phyloP scores from a whole-genome alignment of 2,329 filamentous ascomycete genomes.

The Aureobasidium sp. region DNA sequence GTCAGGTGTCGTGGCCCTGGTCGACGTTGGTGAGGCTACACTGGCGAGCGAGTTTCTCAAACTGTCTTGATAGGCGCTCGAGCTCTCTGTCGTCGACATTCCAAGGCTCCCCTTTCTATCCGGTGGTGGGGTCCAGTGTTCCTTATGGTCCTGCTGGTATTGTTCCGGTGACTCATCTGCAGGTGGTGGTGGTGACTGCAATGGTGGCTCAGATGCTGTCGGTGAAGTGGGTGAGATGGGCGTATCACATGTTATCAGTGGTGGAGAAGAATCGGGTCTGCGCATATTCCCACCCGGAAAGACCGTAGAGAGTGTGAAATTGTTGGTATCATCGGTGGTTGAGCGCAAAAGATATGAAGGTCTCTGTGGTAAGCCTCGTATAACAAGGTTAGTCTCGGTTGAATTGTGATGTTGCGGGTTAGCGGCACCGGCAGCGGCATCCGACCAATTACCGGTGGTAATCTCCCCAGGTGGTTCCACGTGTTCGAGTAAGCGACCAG shows the following conservation, averaged over 20 bases:
- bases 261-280: not conserved
- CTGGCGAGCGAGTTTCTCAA: constrained; percentile 72
- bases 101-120: constrained; percentile 58
- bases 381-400: not conserved
- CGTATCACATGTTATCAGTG: not conserved
- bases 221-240: not conserved
- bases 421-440: constrained; percentile 1
- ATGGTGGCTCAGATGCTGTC: not conserved
- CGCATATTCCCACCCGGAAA: constrained; percentile 3
- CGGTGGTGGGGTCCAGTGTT: constrained; percentile 14
- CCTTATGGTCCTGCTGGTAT: not conserved
- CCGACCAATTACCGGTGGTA: not conserved
- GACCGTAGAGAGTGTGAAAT: not conserved
- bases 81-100: constrained; percentile 68
- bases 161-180: not conserved
- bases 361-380: not conserved
- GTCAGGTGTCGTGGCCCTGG: constrained; percentile 81
- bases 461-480: not conserved
- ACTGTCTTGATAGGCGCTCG: constrained; percentile 66
- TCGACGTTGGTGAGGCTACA: constrained; percentile 72
- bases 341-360: not conserved
- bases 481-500: not conserved
- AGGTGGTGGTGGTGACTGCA: not conserved
- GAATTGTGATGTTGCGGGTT: not conserved
- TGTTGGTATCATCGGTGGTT: constrained; percentile 9